These are phyloP conservation scores for Stagonosporopsis tanaceti DNA, from an alignment of 2,329 filamentous ascomycete species.

Conservation along the genomic window DNA sequence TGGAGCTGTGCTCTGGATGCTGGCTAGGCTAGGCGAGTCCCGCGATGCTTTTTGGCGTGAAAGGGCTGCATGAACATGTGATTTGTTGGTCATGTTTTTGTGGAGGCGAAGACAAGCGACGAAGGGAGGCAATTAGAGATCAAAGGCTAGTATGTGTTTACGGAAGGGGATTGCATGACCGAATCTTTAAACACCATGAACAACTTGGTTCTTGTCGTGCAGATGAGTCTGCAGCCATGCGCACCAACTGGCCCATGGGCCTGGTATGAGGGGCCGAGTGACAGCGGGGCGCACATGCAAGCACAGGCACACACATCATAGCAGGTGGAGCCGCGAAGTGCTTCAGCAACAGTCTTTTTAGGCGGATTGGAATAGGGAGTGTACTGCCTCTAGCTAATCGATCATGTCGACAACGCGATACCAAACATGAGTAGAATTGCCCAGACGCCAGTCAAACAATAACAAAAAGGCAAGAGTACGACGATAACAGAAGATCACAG, in stretches of 20 bases:
- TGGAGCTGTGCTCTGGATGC: slow-evolving; percentile 26
- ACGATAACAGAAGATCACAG: slow-evolving; percentile 13
- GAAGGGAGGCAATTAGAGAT: background rate
- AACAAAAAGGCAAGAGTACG: slow-evolving; percentile 11
- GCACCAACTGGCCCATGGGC: slow-evolving; percentile 21
- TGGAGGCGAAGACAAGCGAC: background rate
- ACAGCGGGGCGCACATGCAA: slow-evolving; percentile 14
- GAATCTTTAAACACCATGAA: background rate
- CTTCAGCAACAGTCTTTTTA: slow-evolving; percentile 22
- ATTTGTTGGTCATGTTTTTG: background rate
- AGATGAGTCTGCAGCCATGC: slow-evolving; percentile 17
- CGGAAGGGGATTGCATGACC: background rate
- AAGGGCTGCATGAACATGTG: slow-evolving; percentile 4
- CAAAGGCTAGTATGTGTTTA: background rate
- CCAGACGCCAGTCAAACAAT: slow-evolving; percentile 29
- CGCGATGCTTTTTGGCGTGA: slow-evolving; percentile 25
- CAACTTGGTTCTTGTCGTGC: slow-evolving; percentile 18
- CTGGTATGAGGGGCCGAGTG: slow-evolving; percentile 19
- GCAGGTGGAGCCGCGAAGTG: background rate
- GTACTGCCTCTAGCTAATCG: slow-evolving; percentile 6
- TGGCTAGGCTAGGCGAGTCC: slow-evolving; percentile 35
- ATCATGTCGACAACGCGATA: background rate
- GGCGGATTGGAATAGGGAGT: slow-evolving; percentile 27
- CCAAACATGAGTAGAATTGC: slow-evolving; percentile 30
- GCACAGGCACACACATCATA: slow-evolving; percentile 14